These are phyloP conservation scores for Setomelanomma holmii DNA, from an alignment of 2,329 filamentous ascomycete species.

Conservation along the genomic window DNA sequence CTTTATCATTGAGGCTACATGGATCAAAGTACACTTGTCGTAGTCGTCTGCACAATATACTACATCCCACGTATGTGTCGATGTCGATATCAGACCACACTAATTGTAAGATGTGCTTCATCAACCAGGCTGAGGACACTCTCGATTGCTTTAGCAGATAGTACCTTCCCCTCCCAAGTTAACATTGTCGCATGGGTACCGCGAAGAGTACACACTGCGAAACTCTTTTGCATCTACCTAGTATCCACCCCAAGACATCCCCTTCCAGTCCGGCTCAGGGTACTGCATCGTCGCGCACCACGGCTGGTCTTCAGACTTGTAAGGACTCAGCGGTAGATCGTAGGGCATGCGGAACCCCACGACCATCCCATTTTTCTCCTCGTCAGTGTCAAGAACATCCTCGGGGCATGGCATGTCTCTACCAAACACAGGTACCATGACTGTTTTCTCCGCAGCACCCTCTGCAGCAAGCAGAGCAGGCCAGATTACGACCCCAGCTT, in stretches of 20 bases:
- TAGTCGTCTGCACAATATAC: too few species aligned
- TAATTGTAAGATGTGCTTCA: too few species aligned
- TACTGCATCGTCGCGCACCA: slow-evolving; percentile 76
- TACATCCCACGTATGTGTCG: too few species aligned
- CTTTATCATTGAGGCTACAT: too few species aligned
- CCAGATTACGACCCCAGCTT: slow-evolving; percentile 85
- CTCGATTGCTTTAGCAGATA: too few species aligned
- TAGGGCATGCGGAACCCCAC: slow-evolving; percentile 85
- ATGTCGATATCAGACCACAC: too few species aligned
- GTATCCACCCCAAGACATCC: slow-evolving; percentile 49
- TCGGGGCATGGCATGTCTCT: slow-evolving; percentile 60
- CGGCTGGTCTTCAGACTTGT: slow-evolving; percentile 69
- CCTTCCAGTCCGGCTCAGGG: slow-evolving; percentile 67
- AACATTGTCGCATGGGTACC: too few species aligned
- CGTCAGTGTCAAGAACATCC: slow-evolving; percentile 24
- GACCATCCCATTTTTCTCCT: slow-evolving; percentile 31
- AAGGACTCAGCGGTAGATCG: slow-evolving; percentile 73
- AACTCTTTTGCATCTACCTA: too few species aligned
- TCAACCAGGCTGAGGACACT: too few species aligned
- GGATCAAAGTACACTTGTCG: too few species aligned
- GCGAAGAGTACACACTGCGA: too few species aligned
- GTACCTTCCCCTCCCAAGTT: too few species aligned
- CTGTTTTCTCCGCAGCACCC: slow-evolving; percentile 16
- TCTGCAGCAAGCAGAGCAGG: slow-evolving; percentile 61
- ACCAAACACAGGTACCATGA: slow-evolving; percentile 74